Conservation (phyloP, 352 stramenopile species). For the Globisporangium abappressorium region DNA sequence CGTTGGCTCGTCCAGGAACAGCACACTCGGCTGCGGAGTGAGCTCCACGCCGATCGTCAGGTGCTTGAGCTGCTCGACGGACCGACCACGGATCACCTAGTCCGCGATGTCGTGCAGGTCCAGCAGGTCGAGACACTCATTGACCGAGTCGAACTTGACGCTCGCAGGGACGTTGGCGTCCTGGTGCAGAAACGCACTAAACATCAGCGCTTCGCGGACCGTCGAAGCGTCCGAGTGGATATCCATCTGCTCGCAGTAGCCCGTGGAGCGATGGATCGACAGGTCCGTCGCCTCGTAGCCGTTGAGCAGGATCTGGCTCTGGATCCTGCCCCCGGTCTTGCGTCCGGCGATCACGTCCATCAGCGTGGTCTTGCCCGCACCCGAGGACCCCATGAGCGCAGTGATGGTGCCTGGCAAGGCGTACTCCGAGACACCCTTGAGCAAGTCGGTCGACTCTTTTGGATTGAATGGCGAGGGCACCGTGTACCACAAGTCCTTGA, state of each 20-base stretch:
- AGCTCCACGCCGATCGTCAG: slow-evolving; percentile 46
- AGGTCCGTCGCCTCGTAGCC: slow-evolving; percentile 13
- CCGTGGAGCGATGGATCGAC: not conserved
- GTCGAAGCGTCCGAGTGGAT: slow-evolving; percentile 60
- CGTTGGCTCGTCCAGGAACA: slow-evolving; percentile 48
- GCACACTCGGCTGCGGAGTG: slow-evolving; percentile 59
- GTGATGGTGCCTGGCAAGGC: slow-evolving; percentile 26
- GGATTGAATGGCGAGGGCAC: slow-evolving; percentile 30
- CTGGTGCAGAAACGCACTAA: slow-evolving; percentile 1
- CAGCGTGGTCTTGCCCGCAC: slow-evolving; percentile 82
- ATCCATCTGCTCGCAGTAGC: slow-evolving; percentile 85
- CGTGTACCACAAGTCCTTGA: slow-evolving; percentile 1
- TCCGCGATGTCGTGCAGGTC: slow-evolving; percentile 41
- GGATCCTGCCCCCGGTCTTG: slow-evolving; percentile 67
- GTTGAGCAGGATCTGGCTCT: slow-evolving; percentile 72
- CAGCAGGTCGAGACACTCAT: slow-evolving; percentile 79
- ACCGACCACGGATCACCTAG: slow-evolving; percentile 19
- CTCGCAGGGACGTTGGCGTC: not conserved
- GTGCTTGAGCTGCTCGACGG: slow-evolving; percentile 41
- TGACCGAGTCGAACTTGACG: slow-evolving; percentile 18
- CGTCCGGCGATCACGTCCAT: slow-evolving; percentile 86
- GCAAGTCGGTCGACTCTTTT: slow-evolving; percentile 11
- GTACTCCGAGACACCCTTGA: slow-evolving; percentile 22
- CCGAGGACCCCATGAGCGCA: slow-evolving; percentile 34
- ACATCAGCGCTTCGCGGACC: not conserved